A percentile compares a stretch with the other conserved stretches of the same genome.
phyloP scores from a whole-genome alignment of 2,329 filamentous ascomycete genomes.

The Alternaria gaisen region DNA sequence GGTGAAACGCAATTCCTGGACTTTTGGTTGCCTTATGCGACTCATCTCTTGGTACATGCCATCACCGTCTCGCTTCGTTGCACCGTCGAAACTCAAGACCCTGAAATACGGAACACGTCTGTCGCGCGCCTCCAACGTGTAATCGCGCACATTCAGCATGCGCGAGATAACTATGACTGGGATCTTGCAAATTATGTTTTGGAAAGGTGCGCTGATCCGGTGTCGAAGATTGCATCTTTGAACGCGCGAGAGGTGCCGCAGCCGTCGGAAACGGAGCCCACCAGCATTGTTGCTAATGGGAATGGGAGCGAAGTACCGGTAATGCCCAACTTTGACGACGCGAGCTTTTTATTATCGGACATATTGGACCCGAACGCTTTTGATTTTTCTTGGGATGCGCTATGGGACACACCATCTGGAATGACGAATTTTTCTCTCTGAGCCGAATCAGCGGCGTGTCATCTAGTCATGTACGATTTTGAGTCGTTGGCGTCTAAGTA shows the following conservation, averaged over 20 bases:
- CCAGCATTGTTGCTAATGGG: conserved; percentile 20
- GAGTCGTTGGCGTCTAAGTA: neutral
- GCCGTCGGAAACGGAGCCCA: conserved; percentile 28
- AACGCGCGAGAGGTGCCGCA: conserved; percentile 32
- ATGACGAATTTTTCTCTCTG: conserved; percentile 46
- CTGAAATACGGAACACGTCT: conserved; percentile 56
- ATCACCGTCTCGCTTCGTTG: conserved; percentile 63
- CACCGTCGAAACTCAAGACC: conserved; percentile 60
- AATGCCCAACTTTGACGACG: conserved; percentile 40
- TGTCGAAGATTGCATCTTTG: conserved; percentile 47
- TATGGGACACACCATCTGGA: conserved; percentile 49
- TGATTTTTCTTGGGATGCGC: conserved; percentile 49
- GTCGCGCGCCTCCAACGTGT: conserved; percentile 59
- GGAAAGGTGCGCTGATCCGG: conserved; percentile 53
- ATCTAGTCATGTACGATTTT: neutral
- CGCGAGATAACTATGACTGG: conserved; percentile 62
- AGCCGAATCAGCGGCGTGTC: neutral
- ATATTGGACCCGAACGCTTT: conserved; percentile 46
- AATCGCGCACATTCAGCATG: conserved; percentile 58
- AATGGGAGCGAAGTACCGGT: conserved; percentile 9
- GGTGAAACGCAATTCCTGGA: conserved; percentile 59
- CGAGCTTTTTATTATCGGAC: conserved; percentile 41
- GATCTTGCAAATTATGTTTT: conserved; percentile 65
- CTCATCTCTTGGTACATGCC: conserved; percentile 63
- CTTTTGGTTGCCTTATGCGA: conserved; percentile 62